These are phyloP conservation scores for Anethum foeniculum DNA, from an alignment of 140 eudicot genomes.

Conservation along the genomic window DNA sequence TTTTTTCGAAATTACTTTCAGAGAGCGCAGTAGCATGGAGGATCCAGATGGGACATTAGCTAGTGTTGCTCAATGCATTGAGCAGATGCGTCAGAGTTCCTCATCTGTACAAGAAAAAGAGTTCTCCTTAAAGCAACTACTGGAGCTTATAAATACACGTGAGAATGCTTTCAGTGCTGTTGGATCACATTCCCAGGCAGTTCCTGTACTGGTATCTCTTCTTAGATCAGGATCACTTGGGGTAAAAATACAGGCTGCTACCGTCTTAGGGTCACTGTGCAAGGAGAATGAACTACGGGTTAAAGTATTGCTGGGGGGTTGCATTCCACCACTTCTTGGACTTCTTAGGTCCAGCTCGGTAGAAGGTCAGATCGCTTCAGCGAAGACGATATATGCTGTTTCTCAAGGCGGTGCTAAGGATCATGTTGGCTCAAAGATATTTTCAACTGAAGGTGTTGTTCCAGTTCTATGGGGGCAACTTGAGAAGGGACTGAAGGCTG, in stretches of 20 bases:
- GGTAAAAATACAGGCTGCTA: constrained; percentile 88
- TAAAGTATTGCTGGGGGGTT: constrained; percentile 92
- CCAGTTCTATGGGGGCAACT: constrained; percentile 92
- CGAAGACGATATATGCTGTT: constrained; percentile 85
- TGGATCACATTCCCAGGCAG: constrained; percentile 98
- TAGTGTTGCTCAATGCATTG: constrained; percentile 98
- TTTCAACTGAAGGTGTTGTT: constrained; percentile 98
- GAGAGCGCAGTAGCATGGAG: constrained; percentile 95
- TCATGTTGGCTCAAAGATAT: constrained; percentile 97
- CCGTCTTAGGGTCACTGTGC: constrained; percentile 84
- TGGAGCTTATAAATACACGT: constrained; percentile 80
- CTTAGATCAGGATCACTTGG: constrained; percentile 88
- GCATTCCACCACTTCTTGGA: constrained; percentile 96
- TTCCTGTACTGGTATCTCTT: constrained; percentile 96
- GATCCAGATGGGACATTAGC: constrained; percentile 98
- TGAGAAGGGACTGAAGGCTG: constrained; percentile 72
- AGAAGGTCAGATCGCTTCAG: constrained; percentile 77
- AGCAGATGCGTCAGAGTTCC: constrained; percentile 86
- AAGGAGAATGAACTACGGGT: constrained; percentile 92
- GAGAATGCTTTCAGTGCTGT: constrained; percentile 98
- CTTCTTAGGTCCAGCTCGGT: constrained; percentile 82
- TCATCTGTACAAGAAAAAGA: constrained; percentile 82
- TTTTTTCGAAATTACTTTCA: constrained; percentile 21
- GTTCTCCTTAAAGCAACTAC: constrained; percentile 57
- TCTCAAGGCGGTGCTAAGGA: constrained; percentile 95